Base-by-base conservation (phyloP, 2,329 filamentous ascomycete species). In the Aschersonia sp. region DNA sequence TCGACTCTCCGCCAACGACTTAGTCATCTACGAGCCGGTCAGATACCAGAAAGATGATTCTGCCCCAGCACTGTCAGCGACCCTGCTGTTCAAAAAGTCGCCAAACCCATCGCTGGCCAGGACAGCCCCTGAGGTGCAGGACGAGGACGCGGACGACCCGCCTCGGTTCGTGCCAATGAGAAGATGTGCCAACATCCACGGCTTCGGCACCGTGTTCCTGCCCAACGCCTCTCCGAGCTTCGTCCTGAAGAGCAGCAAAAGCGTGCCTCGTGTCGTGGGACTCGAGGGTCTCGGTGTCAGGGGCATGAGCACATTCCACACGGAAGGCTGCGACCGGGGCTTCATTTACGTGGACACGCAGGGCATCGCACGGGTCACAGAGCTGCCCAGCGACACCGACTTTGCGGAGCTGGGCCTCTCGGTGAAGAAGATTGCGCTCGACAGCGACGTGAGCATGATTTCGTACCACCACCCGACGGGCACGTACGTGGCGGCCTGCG, bases 11-110 rank as follows among this genome's bases (percentile, higher is more conserved):
- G 82, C 79, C 50, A 84, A 95, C 53, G 89, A 97, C 58, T 68
- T 97, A 35, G 83, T 84, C 9, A 75, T 97, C 43, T 98, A 97
- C 60, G 81, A 92, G 59, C 88, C 90, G 1, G 83, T 87, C 55
- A 72, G 77, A 41, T 67, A 67, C 51, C 65, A 59, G 40, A 59
- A 58, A 31, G 62, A 62, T 48, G 60, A 56, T 48, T 54, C 65
- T 31, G 63, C 70, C 5, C 32, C 54, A 2, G 52, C 50, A 3
- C 73, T 82, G 54, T 67, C 74, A 1, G 66, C 69, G 30, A 75
- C 73, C 6, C 67, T 95, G 9, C 77, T 80, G 47, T 95, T 94
- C 63, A 72, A 83, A 48, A 95, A 95, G 62, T 66, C 84, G 1
- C 65, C 77, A 1, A 88, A 90, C 54, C 69, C 80, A 12, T 71